Evolutionary conservation across 1,284 basidiomycete species (phyloP), one percentile per base, ranked within the genome.

Genomic region (Ceratobasidium sp.): DNA sequence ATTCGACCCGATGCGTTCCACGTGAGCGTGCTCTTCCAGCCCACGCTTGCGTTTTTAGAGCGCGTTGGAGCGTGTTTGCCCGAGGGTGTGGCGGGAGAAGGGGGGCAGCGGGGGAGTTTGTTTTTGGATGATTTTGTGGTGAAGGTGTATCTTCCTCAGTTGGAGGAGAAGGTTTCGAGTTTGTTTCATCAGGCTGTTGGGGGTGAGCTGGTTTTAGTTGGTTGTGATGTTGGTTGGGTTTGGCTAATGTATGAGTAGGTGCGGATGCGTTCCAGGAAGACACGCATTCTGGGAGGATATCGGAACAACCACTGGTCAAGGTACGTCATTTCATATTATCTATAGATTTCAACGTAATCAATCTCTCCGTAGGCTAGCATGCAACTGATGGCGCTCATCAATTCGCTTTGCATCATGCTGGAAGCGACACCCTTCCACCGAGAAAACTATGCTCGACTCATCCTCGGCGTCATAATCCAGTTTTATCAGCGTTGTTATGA

Each of bases 401-500:
- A 98, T 83, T 97, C 95, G 1, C 88, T 99, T 1, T 98, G 97
- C 83, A 89, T 91, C 9, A 98, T 99, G 96, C 90, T 99, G 10
- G 90, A 92, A 77, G 93, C 93, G 18, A 97, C 96, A n/a, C 97
- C 97, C 0, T 99, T 99, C 87, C 97, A 99, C 83, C 90, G 93
- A 78, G 97, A 99, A 84, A 96, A 93, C 84, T 97, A 98, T 85
- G 93, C 95, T 42, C 91, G 96, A n/a, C 88, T 99, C 53, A 96
- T 99, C 79, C 90, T 99, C 33, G 93, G 94, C n/a, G 94, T 98
- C 58, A 94, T 99, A 69, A 95, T 98, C 51, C 97, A 98, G 84
- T 99, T 97, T 84, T 99, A 99, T 83, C 96, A 98, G 84, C 91
- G 94, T 55, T 98, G 97, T 83, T 96, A 94, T 81, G 93, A 96